Base-by-base conservation (phyloP, 768 basidiomycete species). In the Cystofilobasidium macerans region DNA sequence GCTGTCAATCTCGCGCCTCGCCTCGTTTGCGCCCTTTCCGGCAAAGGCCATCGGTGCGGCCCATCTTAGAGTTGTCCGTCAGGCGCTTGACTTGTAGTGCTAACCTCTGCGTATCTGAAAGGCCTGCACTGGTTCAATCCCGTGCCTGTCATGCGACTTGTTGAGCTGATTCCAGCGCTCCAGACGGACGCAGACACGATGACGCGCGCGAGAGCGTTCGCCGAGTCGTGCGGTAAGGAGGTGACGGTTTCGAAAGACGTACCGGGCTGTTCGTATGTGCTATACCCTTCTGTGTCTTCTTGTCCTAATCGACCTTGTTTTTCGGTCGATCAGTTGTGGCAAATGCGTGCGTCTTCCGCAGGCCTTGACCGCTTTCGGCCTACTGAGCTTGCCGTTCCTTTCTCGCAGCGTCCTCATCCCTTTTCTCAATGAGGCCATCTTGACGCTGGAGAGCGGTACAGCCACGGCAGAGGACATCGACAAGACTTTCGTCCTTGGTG, bases 81-180 rank as follows among this genome's bases (percentile, higher is more conserved):
- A n/a, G 69, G 62, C 70, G 20, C 64, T 58, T 18, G 22, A 35
- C 22, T 16, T 54, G 36, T 40, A 18, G 38, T 28, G 56, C 32
- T 64, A n/a, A 8, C 28, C 45, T 12, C 3, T n/a, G 47, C n/a
- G 11, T 28, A 9, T 12, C 47, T 13, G 35, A 30, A 33, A 90
- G 89, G 86, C 16, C 78, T 94, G 47, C 91, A 94, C 75, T 95
- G 92, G 80, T 94, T 95, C 79, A 94, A 97, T 72, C 93, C 93
- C 5, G 93, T 95, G 5, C 93, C 93, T 3, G 88, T 94, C 36
- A 95, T 95, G 92, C 88, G 87, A 86, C 79, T 95, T 8, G 91
- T 95, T n/a, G 93, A 98, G 75, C 78, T 98, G 7, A 95, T 98
- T 61, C 84, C 93, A 1, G 91, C 87, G 3, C 81, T 95, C 12